phyloP scores from a whole-genome alignment of 129 eudicot genomes.

The Ambrosia trifida region DNA sequence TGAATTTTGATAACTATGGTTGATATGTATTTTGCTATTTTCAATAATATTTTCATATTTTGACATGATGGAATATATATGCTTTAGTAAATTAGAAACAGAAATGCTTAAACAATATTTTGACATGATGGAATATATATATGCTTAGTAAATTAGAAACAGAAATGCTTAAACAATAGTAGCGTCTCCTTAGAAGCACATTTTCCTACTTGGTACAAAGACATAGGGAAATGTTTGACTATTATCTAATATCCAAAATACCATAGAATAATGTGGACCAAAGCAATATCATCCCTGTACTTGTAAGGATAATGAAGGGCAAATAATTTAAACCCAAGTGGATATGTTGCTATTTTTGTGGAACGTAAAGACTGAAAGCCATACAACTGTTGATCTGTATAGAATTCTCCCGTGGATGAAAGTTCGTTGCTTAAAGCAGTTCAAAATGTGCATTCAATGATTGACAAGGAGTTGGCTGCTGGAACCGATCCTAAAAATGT shows the following conservation, averaged over 20 bases:
- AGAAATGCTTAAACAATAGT: neutral
- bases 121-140: neutral
- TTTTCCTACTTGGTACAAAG: neutral
- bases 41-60: neutral
- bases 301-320: neutral
- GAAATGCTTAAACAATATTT: no score
- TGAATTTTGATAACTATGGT: no score
- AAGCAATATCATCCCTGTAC: neutral
- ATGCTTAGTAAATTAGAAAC: neutral
- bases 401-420: conserved; percentile 88
- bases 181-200: no score
- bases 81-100: neutral
- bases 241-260: neutral
- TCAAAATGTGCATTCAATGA: conserved; percentile 71
- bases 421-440: conserved; percentile 75
- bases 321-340: neutral
- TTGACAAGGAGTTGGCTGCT: conserved; percentile 86
- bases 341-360: neutral
- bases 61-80: neutral
- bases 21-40: no score
- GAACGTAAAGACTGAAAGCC: neutral
- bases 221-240: neutral
- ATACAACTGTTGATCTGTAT: conserved; percentile 17
- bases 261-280: neutral
- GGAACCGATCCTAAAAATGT: conserved; percentile 82